phyloP scores from a whole-genome alignment of 441 rosid genomes.

The Corymbia calophylla region DNA sequence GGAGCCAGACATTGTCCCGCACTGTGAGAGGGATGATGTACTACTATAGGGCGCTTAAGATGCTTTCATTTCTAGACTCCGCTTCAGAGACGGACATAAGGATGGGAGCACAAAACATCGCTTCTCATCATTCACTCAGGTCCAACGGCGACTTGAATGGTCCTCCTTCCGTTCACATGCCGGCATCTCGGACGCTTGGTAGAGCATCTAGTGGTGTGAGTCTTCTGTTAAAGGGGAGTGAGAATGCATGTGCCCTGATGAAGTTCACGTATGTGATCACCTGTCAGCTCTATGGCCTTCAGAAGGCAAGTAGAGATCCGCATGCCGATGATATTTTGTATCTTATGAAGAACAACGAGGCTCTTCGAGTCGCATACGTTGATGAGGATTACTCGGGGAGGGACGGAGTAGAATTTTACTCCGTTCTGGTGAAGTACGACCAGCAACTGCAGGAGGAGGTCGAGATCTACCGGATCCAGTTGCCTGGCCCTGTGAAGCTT shows the following conservation, averaged over 20 bases:
- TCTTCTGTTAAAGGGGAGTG: constrained; percentile 2
- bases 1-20: constrained; percentile 15
- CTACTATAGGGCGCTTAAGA: constrained; percentile 12
- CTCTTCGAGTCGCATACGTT: constrained; percentile 8
- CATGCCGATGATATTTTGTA: constrained; percentile 3
- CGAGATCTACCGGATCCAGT: constrained; percentile 7
- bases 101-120: neutral
- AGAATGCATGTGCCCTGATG: neutral
- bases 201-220: constrained; percentile 3
- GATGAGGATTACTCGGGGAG: constrained; percentile 3
- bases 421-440: constrained; percentile 6
- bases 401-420: constrained; percentile 2
- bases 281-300: constrained; percentile 9
- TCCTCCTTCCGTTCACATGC: neutral
- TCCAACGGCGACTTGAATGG: neutral
- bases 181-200: neutral
- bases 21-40: constrained; percentile 18
- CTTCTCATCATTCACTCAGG: neutral
- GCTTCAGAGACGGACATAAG: constrained; percentile 1
- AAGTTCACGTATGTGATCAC: constrained; percentile 14
- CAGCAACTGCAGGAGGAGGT: constrained; percentile 4
- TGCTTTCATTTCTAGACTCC: neutral
- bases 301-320: neutral
- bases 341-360: constrained; percentile 10
- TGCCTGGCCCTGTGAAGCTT: neutral